Evolutionary conservation across 148 eudicot species (phyloP).

Genomic region (Salicornia ramosissima): DNA sequence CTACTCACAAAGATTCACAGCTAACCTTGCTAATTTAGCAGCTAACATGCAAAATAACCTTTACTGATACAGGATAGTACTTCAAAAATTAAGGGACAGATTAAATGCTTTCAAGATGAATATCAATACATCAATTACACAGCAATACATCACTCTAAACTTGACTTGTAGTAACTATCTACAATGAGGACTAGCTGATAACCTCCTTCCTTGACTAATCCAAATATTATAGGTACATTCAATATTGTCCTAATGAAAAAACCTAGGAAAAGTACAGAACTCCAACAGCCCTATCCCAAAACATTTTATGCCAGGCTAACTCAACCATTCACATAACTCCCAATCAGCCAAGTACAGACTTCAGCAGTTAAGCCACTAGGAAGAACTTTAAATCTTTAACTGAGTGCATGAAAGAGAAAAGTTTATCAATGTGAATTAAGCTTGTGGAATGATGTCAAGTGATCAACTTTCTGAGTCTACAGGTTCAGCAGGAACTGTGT

Average conservation of each 20-base stretch:
- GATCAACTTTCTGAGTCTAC: constrained; percentile 21
- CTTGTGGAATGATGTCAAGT: not conserved
- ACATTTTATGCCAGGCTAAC: not conserved
- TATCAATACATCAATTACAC: constrained; percentile 23
- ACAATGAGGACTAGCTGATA: not conserved
- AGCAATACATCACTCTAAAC: constrained; percentile 14
- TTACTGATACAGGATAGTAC: not conserved
- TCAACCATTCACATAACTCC: not conserved
- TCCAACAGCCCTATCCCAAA: not conserved
- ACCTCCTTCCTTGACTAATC: constrained; percentile 13
- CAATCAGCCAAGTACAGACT: not conserved
- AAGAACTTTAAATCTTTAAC: not conserved
- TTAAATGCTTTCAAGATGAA: constrained; percentile 17
- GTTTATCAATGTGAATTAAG: not conserved
- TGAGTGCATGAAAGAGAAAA: not conserved
- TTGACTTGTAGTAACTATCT: constrained; percentile 21
- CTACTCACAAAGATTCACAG: not conserved
- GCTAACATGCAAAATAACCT: not conserved
- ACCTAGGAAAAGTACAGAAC: constrained; percentile 5
- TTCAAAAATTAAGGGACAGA: not conserved
- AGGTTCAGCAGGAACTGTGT: constrained; percentile 20
- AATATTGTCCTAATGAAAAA: constrained; percentile 9
- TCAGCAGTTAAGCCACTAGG: not conserved
- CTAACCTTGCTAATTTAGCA: not conserved
- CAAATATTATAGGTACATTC: constrained; percentile 16